Base-by-base conservation (phyloP, 176 grass and related monocot species). In the Musa schizocarpa region DNA sequence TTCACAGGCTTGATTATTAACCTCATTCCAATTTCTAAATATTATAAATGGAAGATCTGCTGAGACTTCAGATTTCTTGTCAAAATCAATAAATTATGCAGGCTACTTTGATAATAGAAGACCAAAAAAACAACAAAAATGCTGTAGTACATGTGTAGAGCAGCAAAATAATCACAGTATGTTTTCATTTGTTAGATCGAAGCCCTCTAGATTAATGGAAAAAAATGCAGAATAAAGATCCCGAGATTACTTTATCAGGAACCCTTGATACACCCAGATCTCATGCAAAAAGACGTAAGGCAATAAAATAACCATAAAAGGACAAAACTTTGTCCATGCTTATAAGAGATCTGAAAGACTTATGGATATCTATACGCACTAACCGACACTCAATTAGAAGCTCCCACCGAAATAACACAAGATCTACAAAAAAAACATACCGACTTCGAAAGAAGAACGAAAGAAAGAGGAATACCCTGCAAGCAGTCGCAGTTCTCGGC, bases 401-500 rank as follows among this genome's bases (percentile, higher is more conserved):
- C 34, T 43, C 34, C 4, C 34, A 43, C 4, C 34, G 34, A 43
- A 43, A 61, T n/a, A n/a, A 61, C 4, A 1, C 16, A 21, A 61
- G 57, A 61, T 61, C 57, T 61, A n/a, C 14, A 20, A 7, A 8
- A 8, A 1, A 61, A 61, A 3, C 13, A 61, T 4, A 19, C 13
- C 57, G 57, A 4, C 1, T 61, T 7, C n/a, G 16, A 61, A 61
- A 61, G 57, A n/a, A 7, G 14, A 61, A 61, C 4, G n/a, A 61
- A 5, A 61, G n/a, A 19, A 17, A 61, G 57, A 20, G 13, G 25
- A 19, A 53, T 72, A 72, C 69, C 69, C 21, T 72, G 69, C 69
- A 72, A 53, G 69, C 69, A 72, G 50, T 72, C 69, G 50, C 69
- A 72, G 69, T 72, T 72, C 69, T 72, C 69, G 50, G 69, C 69